These are phyloP conservation scores for Stylonectria norvegica DNA, from an alignment of 2,329 filamentous ascomycete genomes.

Conservation along the genomic window DNA sequence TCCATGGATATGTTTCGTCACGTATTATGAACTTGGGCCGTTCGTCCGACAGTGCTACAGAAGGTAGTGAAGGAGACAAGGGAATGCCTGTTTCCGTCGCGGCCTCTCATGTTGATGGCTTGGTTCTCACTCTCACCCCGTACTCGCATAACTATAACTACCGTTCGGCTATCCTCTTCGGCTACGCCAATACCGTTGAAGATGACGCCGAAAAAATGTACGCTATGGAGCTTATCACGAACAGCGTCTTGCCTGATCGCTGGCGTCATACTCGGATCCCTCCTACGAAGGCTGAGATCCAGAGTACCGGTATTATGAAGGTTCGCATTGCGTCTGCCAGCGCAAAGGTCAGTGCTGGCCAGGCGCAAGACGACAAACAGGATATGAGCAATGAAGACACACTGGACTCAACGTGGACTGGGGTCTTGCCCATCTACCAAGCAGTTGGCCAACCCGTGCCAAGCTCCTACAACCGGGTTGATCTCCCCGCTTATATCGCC, in stretches of 20 bases:
- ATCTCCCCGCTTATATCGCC: slow-evolving; percentile 59
- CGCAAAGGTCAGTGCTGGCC: slow-evolving; percentile 69
- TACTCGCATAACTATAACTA: slow-evolving; percentile 85
- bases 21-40: slow-evolving; percentile 76
- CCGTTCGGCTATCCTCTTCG: slow-evolving; percentile 74
- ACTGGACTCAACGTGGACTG: slow-evolving; percentile 49
- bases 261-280: slow-evolving; percentile 69
- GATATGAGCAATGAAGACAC: slow-evolving; percentile 46
- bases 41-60: slow-evolving; percentile 43
- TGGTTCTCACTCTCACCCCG: slow-evolving; percentile 75
- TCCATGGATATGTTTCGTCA: slow-evolving; percentile 80
- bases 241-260: slow-evolving; percentile 65
- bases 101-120: slow-evolving; percentile 72
- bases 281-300: slow-evolving; percentile 70
- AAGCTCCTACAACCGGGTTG: slow-evolving; percentile 55
- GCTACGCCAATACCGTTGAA: slow-evolving; percentile 65
- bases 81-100: slow-evolving; percentile 71
- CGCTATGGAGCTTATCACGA: slow-evolving; percentile 75
- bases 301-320: slow-evolving; percentile 68
- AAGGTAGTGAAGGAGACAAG: not conserved
- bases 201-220: slow-evolving; percentile 68
- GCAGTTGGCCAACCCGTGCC: slow-evolving; percentile 62
- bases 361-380: slow-evolving; percentile 52
- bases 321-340: slow-evolving; percentile 68
- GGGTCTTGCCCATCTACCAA: slow-evolving; percentile 61